A percentile compares a stretch with the other conserved stretches of the same genome.
Evolutionary conservation across 176 grass and related monocot species (phyloP).

Genomic region (Bolboschoenus planiculmis): DNA sequence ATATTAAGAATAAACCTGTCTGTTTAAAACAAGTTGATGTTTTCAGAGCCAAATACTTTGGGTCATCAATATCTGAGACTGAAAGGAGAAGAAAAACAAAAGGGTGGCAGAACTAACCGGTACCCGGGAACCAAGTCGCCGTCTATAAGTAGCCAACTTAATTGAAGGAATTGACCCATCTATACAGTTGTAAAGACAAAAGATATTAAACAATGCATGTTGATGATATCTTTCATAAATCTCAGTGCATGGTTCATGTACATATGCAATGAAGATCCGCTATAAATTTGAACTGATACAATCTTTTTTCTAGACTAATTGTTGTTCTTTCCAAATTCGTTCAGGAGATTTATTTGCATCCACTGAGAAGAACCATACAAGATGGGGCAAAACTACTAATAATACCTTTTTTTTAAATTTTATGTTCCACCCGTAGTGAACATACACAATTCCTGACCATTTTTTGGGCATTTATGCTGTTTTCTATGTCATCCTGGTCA

Average conservation of each 20-base stretch:
- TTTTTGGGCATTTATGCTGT: background rate
- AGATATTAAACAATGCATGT: background rate
- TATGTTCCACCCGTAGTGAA: background rate
- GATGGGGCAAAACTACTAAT: background rate
- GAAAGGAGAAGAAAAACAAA: background rate
- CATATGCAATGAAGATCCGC: background rate
- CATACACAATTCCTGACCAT: background rate
- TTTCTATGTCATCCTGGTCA: background rate
- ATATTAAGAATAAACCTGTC: background rate
- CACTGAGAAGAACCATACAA: background rate
- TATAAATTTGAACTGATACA: background rate
- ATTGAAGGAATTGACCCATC: conserved; percentile 94
- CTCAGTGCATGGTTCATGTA: background rate
- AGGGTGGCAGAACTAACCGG: conserved; percentile 24
- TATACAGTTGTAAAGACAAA: conserved; percentile 17
- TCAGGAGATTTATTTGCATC: background rate
- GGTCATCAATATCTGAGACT: background rate
- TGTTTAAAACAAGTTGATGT: background rate
- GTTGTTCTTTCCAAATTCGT: background rate
- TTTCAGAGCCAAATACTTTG: background rate
- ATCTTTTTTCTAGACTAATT: background rate
- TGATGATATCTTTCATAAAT: background rate
- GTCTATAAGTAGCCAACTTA: conserved; percentile 84
- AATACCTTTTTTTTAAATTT: background rate
- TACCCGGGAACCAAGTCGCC: conserved; percentile 49